Evolutionary conservation across 169 alveolate species (phyloP), one percentile per base, ranked within the genome.

Genomic region (Cryptosporidium ubiquitum): DNA sequence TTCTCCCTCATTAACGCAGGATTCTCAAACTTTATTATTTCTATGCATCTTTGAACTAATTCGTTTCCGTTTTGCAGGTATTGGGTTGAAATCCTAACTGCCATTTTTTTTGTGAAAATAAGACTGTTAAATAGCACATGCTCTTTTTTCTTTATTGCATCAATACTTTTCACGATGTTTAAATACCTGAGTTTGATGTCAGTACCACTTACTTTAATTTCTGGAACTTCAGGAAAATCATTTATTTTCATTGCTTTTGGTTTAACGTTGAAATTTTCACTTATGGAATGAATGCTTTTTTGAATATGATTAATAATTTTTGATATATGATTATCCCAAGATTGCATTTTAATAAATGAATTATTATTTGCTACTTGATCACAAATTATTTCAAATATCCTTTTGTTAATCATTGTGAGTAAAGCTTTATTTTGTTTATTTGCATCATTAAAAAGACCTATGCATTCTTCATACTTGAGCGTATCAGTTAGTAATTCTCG

Each of bases 1-100:
- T 9, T 20, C 39, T 79, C 89, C 37, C 89, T 58, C 73, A 79
- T 61, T 66, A 79, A 51, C 9, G 75, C 89, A n/a, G 89, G 89
- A 26, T 79, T 79, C 1, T 26, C 31, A 9, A 29, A 29, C 6
- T 57, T 79, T 58, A 79, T 61, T 35, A 79, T 79, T 61, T 58
- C 68, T 35, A 79, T 79, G 33, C 89, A 79, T n/a, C 39, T 58
- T 9, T 42, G 31, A 12, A 79, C 75, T 47, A 64, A n/a, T 14
- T 79, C 74, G 0, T 40, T 66, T 10, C 89, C 75, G 51, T 79
- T 79, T 20, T 75, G 74, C 18, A 40, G 12, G 37, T 61, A 79
- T 79, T 40, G 68, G 35, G 89, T 61, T 7, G 89, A 61, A 3
- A 79, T 79, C 58, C 23, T 61, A 5, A 79, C 23, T 18, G 89